Evolutionary conservation across 2,329 filamentous ascomycete genomes (phyloP).

Genomic region (Mycosphaerelloides madeirae): DNA sequence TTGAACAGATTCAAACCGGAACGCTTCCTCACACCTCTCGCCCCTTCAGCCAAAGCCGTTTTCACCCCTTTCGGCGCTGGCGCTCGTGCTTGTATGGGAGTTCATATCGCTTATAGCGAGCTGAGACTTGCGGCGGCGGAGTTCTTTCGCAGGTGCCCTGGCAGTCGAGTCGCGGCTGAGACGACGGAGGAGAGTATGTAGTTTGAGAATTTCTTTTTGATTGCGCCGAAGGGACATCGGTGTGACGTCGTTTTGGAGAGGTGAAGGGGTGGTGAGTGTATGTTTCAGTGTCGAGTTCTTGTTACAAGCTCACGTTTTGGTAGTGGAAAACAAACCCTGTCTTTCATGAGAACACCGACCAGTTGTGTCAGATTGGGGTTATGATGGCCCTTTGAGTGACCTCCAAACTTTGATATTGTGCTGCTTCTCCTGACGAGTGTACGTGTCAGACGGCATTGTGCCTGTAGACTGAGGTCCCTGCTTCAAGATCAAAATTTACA

Average conservation of each 20-base stretch:
- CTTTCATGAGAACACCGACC: too few species aligned
- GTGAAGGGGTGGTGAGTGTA: not conserved
- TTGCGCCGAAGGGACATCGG: constrained; percentile 26
- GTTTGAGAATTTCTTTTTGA: constrained; percentile 31
- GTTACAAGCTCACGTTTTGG: too few species aligned
- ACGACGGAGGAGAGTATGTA: constrained; percentile 28
- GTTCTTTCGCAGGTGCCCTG: constrained; percentile 26
- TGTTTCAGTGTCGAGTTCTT: too few species aligned
- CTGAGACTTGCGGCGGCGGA: constrained; percentile 24
- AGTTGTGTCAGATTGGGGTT: too few species aligned
- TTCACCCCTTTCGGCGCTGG: constrained; percentile 30
- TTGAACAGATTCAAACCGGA: constrained; percentile 23
- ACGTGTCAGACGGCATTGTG: too few species aligned
- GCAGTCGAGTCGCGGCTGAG: constrained; percentile 17
- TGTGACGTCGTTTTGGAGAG: constrained; percentile 22
- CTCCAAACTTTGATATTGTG: too few species aligned
- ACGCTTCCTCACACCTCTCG: constrained; percentile 17
- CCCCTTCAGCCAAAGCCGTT: constrained; percentile 17
- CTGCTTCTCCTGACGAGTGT: too few species aligned
- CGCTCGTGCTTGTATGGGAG: constrained; percentile 26
- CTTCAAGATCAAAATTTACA: too few species aligned
- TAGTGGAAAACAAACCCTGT: too few species aligned
- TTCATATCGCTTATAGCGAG: constrained; percentile 31
- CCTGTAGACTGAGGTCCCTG: too few species aligned
- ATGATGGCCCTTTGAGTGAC: too few species aligned